Evolutionary conservation across 306 rosid genomes (phyloP).

Genomic region (Ziziphus jujuba): DNA sequence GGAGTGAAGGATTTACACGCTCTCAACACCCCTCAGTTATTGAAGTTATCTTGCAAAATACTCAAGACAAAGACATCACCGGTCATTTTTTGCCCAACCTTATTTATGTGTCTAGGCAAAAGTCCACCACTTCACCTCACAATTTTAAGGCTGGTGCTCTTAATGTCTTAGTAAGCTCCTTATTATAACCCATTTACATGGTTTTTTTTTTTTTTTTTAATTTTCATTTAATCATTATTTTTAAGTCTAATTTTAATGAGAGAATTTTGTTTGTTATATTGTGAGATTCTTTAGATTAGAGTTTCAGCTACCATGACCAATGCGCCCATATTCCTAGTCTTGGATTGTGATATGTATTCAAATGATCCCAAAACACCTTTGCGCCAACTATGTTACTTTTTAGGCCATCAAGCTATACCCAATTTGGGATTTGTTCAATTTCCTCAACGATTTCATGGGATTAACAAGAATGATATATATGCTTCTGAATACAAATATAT

Average conservation of each 20-base stretch:
- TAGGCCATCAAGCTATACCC: conserved; percentile 10
- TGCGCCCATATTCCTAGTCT: conserved; percentile 38
- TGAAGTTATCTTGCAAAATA: conserved; percentile 36
- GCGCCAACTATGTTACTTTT: conserved; percentile 34
- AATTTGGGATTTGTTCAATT: conserved; percentile 32
- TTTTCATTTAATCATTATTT: too few relatives aligned
- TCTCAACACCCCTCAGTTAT: conserved; percentile 41
- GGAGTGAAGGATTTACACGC: conserved; percentile 12
- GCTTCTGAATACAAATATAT: conserved; percentile 9
- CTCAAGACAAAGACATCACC: conserved; percentile 26
- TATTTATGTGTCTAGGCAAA: conserved; percentile 48
- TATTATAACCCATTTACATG: too few relatives aligned
- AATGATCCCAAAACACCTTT: conserved; percentile 39
- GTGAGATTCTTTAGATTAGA: not conserved
- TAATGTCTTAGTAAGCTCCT: conserved; percentile 34
- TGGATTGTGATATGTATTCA: conserved; percentile 46
- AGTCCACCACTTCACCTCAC: conserved; percentile 30
- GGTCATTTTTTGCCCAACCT: conserved; percentile 39
- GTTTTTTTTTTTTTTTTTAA: too few relatives aligned
- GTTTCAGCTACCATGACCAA: conserved; percentile 47
- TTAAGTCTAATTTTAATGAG: too few relatives aligned
- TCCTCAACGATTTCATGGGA: conserved; percentile 35
- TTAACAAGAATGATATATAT: conserved; percentile 33
- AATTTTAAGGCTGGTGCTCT: conserved; percentile 58
- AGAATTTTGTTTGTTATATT: too few relatives aligned